Percentiles rank a stretch among this genome's conserved stretches.
Evolutionary conservation across 2,329 filamentous ascomycete species (phyloP).

Genomic region (Bipolaris victoriae): DNA sequence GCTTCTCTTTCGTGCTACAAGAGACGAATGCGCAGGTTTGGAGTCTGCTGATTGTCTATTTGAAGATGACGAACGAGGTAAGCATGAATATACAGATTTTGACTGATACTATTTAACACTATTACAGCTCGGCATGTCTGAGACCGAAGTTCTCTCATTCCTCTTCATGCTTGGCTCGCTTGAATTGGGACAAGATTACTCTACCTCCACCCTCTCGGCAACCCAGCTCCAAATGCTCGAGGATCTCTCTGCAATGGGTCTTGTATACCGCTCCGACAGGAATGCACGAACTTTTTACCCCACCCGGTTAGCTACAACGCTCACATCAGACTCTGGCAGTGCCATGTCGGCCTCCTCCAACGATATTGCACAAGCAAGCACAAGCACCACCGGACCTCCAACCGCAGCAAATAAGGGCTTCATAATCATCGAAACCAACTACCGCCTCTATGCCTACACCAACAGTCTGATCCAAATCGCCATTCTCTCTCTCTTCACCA

Average conservation of each 20-base stretch:
- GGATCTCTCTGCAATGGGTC: slow-evolving; percentile 87
- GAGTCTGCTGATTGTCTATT: slow-evolving; percentile 91
- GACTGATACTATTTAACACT: slow-evolving; percentile 1
- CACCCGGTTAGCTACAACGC: slow-evolving; percentile 89
- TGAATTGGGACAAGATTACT: slow-evolving; percentile 89
- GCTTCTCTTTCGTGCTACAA: slow-evolving; percentile 93
- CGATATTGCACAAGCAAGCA: slow-evolving; percentile 57
- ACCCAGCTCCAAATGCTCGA: slow-evolving; percentile 88
- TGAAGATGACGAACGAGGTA: slow-evolving; percentile 77
- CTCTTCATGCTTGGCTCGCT: slow-evolving; percentile 94
- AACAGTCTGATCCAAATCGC: slow-evolving; percentile 92
- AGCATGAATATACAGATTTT: slow-evolving; percentile 2
- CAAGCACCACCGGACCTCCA: slow-evolving; percentile 19
- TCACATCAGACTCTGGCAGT: slow-evolving; percentile 74
- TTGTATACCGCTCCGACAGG: slow-evolving; percentile 71
- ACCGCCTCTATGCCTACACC: slow-evolving; percentile 96
- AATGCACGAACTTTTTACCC: slow-evolving; percentile 72
- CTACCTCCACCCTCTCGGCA: slow-evolving; percentile 79
- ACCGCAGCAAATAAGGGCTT: slow-evolving; percentile 67
- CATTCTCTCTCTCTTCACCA: slow-evolving; percentile 87
- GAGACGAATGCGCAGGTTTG: slow-evolving; percentile 97
- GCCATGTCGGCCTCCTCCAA: slow-evolving; percentile 54
- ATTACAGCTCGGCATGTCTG: slow-evolving; percentile 73
- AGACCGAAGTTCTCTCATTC: slow-evolving; percentile 93
- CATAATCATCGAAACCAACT: slow-evolving; percentile 97